Percentiles rank a stretch among this genome's conserved stretches.
These are phyloP conservation scores for Papiliotrema flavescens DNA, from an alignment of 1,284 basidiomycete genomes.

Conservation along the genomic window DNA sequence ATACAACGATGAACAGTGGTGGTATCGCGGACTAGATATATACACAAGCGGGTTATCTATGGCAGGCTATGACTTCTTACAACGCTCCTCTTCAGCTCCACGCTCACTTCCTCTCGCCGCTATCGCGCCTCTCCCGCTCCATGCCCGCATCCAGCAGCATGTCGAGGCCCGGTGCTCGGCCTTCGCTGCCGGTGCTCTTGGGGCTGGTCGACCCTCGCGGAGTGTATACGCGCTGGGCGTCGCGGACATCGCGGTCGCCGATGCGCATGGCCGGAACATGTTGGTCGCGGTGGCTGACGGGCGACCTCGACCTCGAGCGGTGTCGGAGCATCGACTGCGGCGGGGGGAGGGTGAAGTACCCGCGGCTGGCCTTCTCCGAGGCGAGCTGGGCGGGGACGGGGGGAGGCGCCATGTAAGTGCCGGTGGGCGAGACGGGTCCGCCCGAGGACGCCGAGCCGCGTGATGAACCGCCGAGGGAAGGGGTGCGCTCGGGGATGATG, in stretches of 20 bases:
- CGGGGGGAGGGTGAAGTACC: conserved; percentile 3
- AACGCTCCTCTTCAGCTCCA: background rate
- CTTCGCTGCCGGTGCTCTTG: background rate
- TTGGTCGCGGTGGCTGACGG: background rate
- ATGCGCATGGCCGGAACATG: conserved; percentile 1
- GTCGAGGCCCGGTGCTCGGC: conserved; percentile 5
- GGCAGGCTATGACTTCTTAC: background rate
- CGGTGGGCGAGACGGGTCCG: conserved; percentile 1
- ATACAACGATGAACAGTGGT: conserved; percentile 2
- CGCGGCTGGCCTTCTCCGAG: conserved; percentile 1
- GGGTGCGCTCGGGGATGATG: conserved; percentile 5
- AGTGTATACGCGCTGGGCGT: background rate
- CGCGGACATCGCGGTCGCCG: background rate
- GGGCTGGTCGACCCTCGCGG: conserved; percentile 1
- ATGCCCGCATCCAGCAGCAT: conserved; percentile 7
- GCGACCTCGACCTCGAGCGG: background rate
- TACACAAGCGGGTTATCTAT: background rate
- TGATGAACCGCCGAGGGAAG: conserved; percentile 11
- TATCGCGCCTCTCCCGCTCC: conserved; percentile 7
- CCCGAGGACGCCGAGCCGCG: background rate
- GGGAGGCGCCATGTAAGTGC: conserved; percentile 2
- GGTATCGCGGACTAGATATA: background rate
- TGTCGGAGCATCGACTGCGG: conserved; percentile 1
- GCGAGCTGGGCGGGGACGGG: conserved; percentile 5
- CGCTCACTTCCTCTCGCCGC: background rate